Percentiles rank a stretch among this genome's conserved stretches.
These are phyloP conservation scores for Hibiscus mutabilis DNA, from an alignment of 345 rosid genomes.

Conservation along the genomic window DNA sequence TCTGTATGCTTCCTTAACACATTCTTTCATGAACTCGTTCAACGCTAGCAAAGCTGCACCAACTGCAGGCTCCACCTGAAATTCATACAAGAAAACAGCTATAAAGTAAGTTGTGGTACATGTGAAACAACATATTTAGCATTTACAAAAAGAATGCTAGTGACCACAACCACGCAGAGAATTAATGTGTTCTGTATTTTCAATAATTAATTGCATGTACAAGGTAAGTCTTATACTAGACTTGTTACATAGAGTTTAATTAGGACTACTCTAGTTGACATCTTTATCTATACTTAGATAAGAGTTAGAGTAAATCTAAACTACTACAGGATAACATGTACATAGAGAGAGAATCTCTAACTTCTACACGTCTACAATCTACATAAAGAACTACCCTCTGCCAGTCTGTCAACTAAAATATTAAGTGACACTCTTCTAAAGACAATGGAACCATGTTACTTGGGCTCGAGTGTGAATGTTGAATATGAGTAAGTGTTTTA, in stretches of 20 bases:
- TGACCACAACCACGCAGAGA: neutral
- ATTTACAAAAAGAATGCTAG: neutral
- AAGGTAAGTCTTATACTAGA: too few relatives aligned
- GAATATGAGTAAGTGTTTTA: neutral
- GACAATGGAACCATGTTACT: neutral
- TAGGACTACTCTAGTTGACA: too few relatives aligned
- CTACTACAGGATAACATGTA: too few relatives aligned
- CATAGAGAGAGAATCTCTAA: too few relatives aligned
- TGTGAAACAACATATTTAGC: neutral
- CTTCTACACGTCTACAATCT: too few relatives aligned
- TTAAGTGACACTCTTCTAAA: neutral
- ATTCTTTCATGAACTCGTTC: conserved; percentile 33
- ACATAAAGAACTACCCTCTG: neutral
- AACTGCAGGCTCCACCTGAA: conserved; percentile 69
- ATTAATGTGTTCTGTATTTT: too few relatives aligned
- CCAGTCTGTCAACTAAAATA: neutral
- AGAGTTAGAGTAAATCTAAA: too few relatives aligned
- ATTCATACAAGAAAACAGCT: conserved; percentile 3
- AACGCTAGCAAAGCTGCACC: conserved; percentile 67
- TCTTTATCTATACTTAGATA: too few relatives aligned
- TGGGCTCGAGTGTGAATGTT: neutral
- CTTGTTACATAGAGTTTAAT: too few relatives aligned
- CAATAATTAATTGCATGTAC: too few relatives aligned
- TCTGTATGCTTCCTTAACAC: conserved; percentile 7
- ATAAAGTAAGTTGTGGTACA: neutral